Evolutionary conservation across 2,329 filamentous ascomycete species (phyloP), one percentile per base, ranked within the genome.

Genomic region (Paraphoma sp.): DNA sequence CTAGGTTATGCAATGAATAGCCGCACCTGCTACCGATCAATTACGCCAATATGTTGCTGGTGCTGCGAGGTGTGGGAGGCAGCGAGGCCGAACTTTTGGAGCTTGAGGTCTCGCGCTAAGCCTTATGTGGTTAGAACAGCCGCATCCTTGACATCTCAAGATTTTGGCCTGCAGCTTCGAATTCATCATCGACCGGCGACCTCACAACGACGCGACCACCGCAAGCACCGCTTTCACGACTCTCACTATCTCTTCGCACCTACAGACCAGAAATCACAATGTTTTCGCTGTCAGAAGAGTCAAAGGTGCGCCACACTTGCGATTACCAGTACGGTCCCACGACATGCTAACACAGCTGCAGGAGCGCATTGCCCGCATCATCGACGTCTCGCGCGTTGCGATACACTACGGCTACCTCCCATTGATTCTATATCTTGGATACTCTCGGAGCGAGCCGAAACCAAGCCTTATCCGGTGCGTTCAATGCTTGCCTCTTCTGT

Each of bases 351-450:
- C 63, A 36, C 18, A 18, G 6, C 30, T 51, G 52, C 71, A 97
- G 94, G 95, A 99, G 89, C 93, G 95, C 84, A 97, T 99, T 81
- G 89, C 91, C 74, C 94, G 93, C 84, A 86, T 98, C 82, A 95
- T 99, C 78, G 95, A 98, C 80, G 83, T 97, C 78, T 95, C 93
- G 61, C 88, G 93, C 73, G 89, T 97, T 72, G 93, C 91, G 57
- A 90, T 99, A 75, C 95, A 99, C 83, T 99, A 98, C 84, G 95
- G 95, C 78, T 99, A 98, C 80, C 87, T 99, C 56, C 95, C 95
- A 70, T 81, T 99, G 79, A 96, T 99, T 77, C 86, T 99, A 79
- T 99, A 98, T 80, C 89, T 99, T 71, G 95, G 94, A 70, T 98
- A 97, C 83, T 96, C 94, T 53, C 90, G 91, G 78, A 98, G 93